Evolutionary conservation across 305 asterid species (phyloP), one percentile per base, ranked within the genome.

Genomic region (Fraxinus sp.): DNA sequence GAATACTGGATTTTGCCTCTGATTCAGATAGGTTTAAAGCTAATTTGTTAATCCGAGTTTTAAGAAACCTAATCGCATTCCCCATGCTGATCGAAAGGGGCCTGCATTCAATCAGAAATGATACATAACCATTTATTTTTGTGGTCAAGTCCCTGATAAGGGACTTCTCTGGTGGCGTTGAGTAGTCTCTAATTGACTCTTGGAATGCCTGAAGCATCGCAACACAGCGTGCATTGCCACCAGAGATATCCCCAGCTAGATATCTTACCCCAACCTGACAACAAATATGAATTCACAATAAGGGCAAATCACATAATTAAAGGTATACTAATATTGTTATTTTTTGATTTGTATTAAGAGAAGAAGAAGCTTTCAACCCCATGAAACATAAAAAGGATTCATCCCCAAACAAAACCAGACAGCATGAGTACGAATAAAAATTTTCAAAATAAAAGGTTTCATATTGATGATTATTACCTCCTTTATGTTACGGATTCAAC

Each of bases 1-100:
- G 64, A 41, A 95, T 92, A 83, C 87, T 84, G 80, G 89, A 74
- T 89, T 95, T 95, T 30, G 98, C 95, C 87, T 95, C 98, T 20
- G 93, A 88, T 83, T 95, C 98, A 14, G 97, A 90, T 83, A 92
- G 84, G 85, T 90, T 85, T 85, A 89, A 43, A 83, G 97, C 88
- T 79, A 95, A 81, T 79, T 91, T 90, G 36, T 92, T 84, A 77
- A 93, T 93, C 79, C 87, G 94, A 79, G 91, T 88, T 82, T 95
- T 95, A 39, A 95, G 93, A 86, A 91, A 93, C 83, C 92, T 90
- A 82, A 93, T 93, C 32, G 95, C 97, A 81, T 93, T 95, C 82
- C 97, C 98, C 98, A 95, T 95, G 90, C 95, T 92, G 79, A 95
- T 89, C 22, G 98, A 93, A 85, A 95, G 97, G 85, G 97, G 98